These are phyloP conservation scores for Aspergillus alliaceus DNA, from an alignment of 2,329 filamentous ascomycete species.

Conservation along the genomic window DNA sequence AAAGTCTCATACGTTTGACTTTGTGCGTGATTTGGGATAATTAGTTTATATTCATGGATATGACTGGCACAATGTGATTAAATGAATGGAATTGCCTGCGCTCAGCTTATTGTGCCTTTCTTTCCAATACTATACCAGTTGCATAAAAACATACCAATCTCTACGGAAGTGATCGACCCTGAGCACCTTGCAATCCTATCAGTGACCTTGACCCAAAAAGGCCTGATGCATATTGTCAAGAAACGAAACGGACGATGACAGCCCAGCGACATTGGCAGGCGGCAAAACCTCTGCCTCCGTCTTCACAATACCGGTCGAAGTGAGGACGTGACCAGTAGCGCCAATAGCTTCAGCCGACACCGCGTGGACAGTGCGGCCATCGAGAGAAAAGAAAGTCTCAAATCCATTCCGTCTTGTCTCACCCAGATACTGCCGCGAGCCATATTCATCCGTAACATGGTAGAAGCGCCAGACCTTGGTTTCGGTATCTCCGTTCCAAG, in stretches of 20 bases:
- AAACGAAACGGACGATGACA: neutral
- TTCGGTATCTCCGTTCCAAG: conserved; percentile 56
- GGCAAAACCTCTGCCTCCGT: conserved; percentile 23
- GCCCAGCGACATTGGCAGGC: neutral
- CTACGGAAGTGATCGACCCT: conserved; percentile 12
- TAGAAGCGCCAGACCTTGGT: conserved; percentile 53
- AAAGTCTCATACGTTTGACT: too few species aligned
- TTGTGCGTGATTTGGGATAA: too few species aligned
- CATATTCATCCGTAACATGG: conserved; percentile 29
- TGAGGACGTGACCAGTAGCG: conserved; percentile 25
- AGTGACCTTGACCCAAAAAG: conserved; percentile 1
- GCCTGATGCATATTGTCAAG: conserved; percentile 2
- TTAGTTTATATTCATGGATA: too few species aligned
- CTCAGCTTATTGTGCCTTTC: too few species aligned
- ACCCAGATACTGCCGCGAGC: conserved; percentile 28
- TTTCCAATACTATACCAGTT: too few species aligned
- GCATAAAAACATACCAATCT: too few species aligned
- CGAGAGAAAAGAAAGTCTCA: conserved; percentile 28
- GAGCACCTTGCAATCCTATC: conserved; percentile 13
- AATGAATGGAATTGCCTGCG: too few species aligned
- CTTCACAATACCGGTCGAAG: conserved; percentile 23
- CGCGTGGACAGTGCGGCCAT: conserved; percentile 28
- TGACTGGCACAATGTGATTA: too few species aligned
- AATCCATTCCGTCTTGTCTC: conserved; percentile 27
- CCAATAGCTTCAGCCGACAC: conserved; percentile 43